Evolutionary conservation across 2,329 filamentous ascomycete species (phyloP), one percentile per base, ranked within the genome.

Genomic region (Beauveria asiatica): DNA sequence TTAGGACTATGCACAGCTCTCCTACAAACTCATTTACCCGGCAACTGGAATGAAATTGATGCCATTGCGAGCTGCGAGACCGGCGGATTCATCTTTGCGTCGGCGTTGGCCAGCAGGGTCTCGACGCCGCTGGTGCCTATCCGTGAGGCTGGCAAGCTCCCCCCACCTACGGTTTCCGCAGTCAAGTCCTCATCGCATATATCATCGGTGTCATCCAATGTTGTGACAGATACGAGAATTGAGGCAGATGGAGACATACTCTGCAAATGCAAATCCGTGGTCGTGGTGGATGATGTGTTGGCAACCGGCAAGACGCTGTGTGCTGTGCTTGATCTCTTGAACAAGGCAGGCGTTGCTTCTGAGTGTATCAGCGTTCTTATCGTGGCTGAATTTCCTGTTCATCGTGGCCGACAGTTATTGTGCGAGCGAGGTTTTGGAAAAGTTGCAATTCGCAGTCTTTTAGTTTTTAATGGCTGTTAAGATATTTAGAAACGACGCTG

Each of bases 231-330:
- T 13, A 23, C 30, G 33, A 58, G 3, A 23, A 75, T 86, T 7
- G 82, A 83, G 70, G 81, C 86, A 67, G 72, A 73, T 17, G 65
- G 65, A 19, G 70, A 76, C 70, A 69, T 70, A 42, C 37, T 86
- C 19, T 65, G 71, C 0, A 66, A 27, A 41, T 75, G 70, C 1
- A 70, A 68, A 4, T 73, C 72, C 4, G 77, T 85, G 11, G 72
- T 85, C n/a, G 75, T 85, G 0, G 74, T 86, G 5, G 83, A 86
- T 61, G 83, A 86, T 68, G 82, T 84, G 30, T 76, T 86, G 60
- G 75, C 83, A 6, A 81, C 79, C 0, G 83, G 82, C 1, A 64
- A 74, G 64, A 85, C 83, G 3, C 75, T 86, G 42, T 78, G 72
- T 67, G 80, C 80, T 7, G 73, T 83, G 41, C 64, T 86, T 39